A percentile compares a stretch with the other conserved stretches of the same genome.
phyloP scores from a whole-genome alignment of 148 eudicot genomes.

The Rheum nobile region DNA sequence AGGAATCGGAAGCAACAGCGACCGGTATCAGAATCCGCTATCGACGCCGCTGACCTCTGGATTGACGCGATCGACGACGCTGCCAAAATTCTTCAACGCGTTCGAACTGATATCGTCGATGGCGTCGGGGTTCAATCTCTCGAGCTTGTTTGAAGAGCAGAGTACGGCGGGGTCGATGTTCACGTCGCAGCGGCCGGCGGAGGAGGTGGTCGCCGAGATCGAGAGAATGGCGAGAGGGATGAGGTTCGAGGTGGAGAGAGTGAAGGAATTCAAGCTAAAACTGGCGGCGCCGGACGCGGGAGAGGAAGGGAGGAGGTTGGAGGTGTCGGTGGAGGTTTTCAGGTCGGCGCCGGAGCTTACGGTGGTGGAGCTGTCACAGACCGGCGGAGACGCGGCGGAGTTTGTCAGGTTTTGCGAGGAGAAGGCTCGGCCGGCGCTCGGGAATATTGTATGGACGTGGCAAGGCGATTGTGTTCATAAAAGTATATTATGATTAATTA shows the following conservation, averaged over 20 bases:
- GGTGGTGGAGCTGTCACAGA: conserved; percentile 17
- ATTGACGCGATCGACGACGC: neutral
- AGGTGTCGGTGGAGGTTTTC: conserved; percentile 18
- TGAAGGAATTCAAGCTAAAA: conserved; percentile 18
- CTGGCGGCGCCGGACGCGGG: conserved; percentile 10
- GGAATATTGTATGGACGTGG: conserved; percentile 22
- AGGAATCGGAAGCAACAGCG: neutral
- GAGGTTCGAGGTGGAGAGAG: conserved; percentile 3
- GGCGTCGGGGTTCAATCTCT: conserved; percentile 23
- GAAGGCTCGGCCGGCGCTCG: conserved; percentile 14
- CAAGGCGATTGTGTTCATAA: conserved; percentile 12
- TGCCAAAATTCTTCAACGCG: conserved; percentile 20
- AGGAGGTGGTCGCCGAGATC: conserved; percentile 12
- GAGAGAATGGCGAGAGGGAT: conserved; percentile 11
- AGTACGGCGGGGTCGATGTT: conserved; percentile 14
- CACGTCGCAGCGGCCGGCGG: conserved; percentile 14
- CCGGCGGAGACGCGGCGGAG: conserved; percentile 15
- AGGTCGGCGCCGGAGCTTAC: conserved; percentile 22
- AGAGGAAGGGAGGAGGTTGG: conserved; percentile 4
- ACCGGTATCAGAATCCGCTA: neutral
- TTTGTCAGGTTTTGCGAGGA: conserved; percentile 17
- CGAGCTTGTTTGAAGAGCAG: conserved; percentile 15
- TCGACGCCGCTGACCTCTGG: neutral
- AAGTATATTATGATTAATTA: neutral
- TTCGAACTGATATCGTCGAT: conserved; percentile 21